Base-by-base conservation (phyloP, 164 flowering plant genomes). In the Chloranthus sessilifolius region DNA sequence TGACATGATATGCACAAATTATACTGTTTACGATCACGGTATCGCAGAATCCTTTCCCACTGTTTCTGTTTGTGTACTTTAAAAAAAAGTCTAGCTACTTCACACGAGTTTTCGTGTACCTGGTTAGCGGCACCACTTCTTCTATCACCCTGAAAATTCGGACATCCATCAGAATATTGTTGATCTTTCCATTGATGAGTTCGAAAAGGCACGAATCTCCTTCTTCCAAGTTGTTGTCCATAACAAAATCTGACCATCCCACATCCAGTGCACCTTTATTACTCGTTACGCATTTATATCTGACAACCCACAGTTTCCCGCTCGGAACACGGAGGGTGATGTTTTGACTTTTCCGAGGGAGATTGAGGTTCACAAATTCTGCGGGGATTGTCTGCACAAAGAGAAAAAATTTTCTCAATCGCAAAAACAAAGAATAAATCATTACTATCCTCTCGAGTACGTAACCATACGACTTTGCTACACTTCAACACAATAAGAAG, bases 151-250 rank as follows among this genome's bases (percentile, higher is more conserved):
- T 51, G 33, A 44, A 55, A 10, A 46, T 36, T 8, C 28, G n/a
- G 30, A 60, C 56, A n/a, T 52, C 15, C 10, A n/a, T n/a, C n/a
- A n/a, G n/a, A 60, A 33, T 15, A 15, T 17, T 16, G 1, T 15
- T 19, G 6, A 11, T 14, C 42, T 35, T 20, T 5, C 26, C 9
- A n/a, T 27, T 14, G 16, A 24, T 9, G 45, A 66, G 51, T 45
- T 65, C 68, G 26, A 70, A 62, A 14, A 62, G 56, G 34, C 70
- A 61, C 0, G 55, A 42, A 62, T 65, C 67, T 7, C 62, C 62
- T 46, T 21, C 65, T 24, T 51, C 20, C 16, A 65, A n/a, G 11
- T 42, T n/a, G 44, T 71, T 71, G 37, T 53, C 66, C 8, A 12
- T n/a, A 1, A 40, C 57, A 34, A 67, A 62, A 1, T 25, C 35